Base-by-base conservation (phyloP, 352 stramenopile genomes). In the Phytophthora nicotianae region DNA sequence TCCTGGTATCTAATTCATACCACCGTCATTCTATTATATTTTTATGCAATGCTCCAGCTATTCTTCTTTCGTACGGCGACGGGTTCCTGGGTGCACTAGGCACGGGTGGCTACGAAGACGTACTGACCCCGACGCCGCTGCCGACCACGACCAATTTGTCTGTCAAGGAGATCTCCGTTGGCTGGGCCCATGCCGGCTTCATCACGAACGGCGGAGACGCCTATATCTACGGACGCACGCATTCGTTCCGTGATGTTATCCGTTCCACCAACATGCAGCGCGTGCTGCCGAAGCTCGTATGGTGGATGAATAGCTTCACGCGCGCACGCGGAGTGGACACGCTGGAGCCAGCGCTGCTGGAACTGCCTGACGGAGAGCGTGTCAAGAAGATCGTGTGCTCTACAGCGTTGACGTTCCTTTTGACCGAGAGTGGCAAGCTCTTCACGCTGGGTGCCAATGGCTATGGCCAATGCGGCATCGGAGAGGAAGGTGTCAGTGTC, bases 181-280 rank as follows among this genome's bases (percentile, higher is more conserved):
- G 86, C 33, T 95, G 86, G 82, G 81, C 86, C 16, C 86, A 95
- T 61, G 71, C 75, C 21, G 86, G 86, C 37, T 91, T 95, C 51
- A 37, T 93, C 26, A 90, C 86, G 35, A 57, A 78, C 13, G 67
- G 88, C 8, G 86, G 84, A 41, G 68, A 88, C 24, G 86, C 82
- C 27, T 93, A 82, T 50, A 72, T 90, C 41, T 95, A 81, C 53
- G 86, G 86, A 27, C 86, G 84, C 42, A 90, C 86, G 29, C 81
- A 92, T 58, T 93, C 86, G 51, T 95, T 95, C 56, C 79, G 81
- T 26, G 86, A 93, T 46, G 86, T 95, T 33, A 91, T 95, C 56
- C 81, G 86, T 7, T 73, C 83, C 19, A 95, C 84, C 45, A 93
- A 93, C 65, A 93, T 95, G 67, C 79, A 93, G 56, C 86, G 86